Conservation (phyloP, 1,284 basidiomycete genomes). For the Kalmanozyma brasiliensis region DNA sequence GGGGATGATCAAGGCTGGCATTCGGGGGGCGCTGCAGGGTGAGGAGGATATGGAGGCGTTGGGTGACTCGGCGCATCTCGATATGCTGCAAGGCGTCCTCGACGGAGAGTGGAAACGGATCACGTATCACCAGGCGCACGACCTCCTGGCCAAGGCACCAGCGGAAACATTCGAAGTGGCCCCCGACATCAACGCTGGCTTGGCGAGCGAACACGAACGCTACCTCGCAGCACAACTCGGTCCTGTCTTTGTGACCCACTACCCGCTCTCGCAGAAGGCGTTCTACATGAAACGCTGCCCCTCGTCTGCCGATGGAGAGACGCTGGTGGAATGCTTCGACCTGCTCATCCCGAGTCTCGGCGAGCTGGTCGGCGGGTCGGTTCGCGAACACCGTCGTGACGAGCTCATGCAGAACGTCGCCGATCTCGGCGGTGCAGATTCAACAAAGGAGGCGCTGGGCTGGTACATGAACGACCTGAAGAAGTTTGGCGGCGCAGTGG, state of each 20-base stretch:
- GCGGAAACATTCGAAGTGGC: constrained; percentile 11
- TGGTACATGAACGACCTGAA: constrained; percentile 64
- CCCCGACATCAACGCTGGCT: constrained; percentile 78
- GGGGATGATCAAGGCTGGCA: constrained; percentile 36
- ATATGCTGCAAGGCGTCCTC: not conserved
- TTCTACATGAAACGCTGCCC: constrained; percentile 86
- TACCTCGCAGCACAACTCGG: constrained; percentile 80
- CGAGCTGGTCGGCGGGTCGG: constrained; percentile 89
- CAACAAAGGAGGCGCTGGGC: constrained; percentile 9
- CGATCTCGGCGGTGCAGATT: constrained; percentile 6
- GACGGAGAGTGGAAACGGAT: constrained; percentile 75
- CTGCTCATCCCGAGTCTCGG: constrained; percentile 86
- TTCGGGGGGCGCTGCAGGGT: constrained; percentile 22
- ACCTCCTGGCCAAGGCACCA: constrained; percentile 70
- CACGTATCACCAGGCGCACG: constrained; percentile 81
- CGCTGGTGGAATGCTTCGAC: too few species aligned
- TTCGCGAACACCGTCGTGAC: constrained; percentile 84
- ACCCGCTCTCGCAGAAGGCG: constrained; percentile 83
- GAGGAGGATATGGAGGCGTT: constrained; percentile 44
- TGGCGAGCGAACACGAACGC: constrained; percentile 91
- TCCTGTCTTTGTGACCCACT: constrained; percentile 91
- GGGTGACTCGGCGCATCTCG: constrained; percentile 7
- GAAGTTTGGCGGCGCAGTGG: constrained; percentile 50
- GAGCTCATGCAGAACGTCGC: constrained; percentile 29
- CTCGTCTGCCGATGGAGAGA: not conserved